Percentiles rank a stretch among this genome's conserved stretches.
Evolutionary conservation across 768 basidiomycete genomes (phyloP).

Genomic region (Kwoniella pini): DNA sequence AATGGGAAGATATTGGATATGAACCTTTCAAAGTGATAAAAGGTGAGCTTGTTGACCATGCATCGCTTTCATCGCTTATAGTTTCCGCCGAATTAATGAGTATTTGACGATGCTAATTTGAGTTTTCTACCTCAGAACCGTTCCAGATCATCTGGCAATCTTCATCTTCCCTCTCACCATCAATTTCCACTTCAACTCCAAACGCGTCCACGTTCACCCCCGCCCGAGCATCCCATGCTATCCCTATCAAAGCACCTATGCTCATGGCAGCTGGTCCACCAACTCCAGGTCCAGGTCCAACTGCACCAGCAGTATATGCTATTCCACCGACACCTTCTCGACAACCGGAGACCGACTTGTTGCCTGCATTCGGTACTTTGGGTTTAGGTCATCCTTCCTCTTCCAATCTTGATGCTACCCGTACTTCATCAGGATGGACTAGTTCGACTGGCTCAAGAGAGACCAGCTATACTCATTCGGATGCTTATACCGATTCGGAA

Average conservation of each 20-base stretch:
- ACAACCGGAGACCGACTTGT: slow-evolving; percentile 7
- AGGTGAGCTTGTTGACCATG: slow-evolving; percentile 35
- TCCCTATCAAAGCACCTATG: slow-evolving; percentile 50
- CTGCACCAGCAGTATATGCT: slow-evolving; percentile 32
- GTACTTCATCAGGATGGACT: slow-evolving; percentile 16
- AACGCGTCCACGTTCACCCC: slow-evolving; percentile 24
- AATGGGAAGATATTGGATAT: slow-evolving; percentile 52
- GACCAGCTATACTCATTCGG: slow-evolving; percentile 1
- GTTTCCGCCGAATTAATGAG: no score
- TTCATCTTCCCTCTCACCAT: slow-evolving; percentile 17
- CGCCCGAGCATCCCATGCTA: slow-evolving; percentile 40
- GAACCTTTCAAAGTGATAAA: slow-evolving; percentile 40
- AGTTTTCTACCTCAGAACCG: slow-evolving; percentile 33
- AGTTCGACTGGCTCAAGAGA: slow-evolving; percentile 16
- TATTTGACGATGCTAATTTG: neutral
- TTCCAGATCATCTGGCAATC: slow-evolving; percentile 52
- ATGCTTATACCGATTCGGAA: neutral
- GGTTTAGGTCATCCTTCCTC: slow-evolving; percentile 11
- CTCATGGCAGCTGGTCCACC: slow-evolving; percentile 40
- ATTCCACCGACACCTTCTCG: slow-evolving; percentile 47
- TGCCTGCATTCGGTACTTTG: slow-evolving; percentile 10
- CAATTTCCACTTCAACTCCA: slow-evolving; percentile 14
- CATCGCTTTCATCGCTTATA: no score
- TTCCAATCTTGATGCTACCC: neutral
- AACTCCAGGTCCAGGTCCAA: slow-evolving; percentile 34